These are phyloP conservation scores for Fusarium drepaniforme DNA, from an alignment of 2,329 filamentous ascomycete species.

Conservation along the genomic window DNA sequence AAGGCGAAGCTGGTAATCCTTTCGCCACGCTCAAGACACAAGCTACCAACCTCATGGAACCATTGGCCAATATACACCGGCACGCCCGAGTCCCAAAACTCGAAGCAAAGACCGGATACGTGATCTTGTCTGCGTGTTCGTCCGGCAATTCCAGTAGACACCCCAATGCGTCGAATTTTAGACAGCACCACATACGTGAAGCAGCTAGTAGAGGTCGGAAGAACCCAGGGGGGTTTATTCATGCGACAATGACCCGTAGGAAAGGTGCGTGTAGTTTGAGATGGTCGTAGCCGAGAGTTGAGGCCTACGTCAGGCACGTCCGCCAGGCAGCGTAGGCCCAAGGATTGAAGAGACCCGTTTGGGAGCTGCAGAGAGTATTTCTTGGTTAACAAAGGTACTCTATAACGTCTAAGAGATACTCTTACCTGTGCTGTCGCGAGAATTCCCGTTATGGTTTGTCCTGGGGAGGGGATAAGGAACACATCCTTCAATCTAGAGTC, in stretches of 20 bases:
- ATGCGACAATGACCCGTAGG: neutral
- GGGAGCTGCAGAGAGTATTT: neutral
- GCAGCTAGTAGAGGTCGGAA: neutral
- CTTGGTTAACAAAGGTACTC: neutral
- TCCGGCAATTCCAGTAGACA: neutral
- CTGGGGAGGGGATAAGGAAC: neutral
- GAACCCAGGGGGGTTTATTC: neutral
- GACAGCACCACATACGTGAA: neutral
- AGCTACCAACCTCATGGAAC: neutral
- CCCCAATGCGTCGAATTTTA: neutral
- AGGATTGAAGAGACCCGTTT: neutral
- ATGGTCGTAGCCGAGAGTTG: neutral
- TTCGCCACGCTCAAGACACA: neutral
- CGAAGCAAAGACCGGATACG: slow-evolving; percentile 12
- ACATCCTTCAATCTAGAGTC: neutral
- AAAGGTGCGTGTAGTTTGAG: neutral
- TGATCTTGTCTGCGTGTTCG: neutral
- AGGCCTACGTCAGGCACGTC: neutral
- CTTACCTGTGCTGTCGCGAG: neutral
- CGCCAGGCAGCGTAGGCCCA: neutral
- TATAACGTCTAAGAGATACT: neutral
- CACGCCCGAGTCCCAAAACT: neutral
- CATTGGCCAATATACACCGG: slow-evolving; percentile 13
- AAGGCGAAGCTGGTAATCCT: neutral
- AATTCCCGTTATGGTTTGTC: neutral